phyloP scores from a whole-genome alignment of 1,284 basidiomycete genomes.

The Heterobasidion occidentale region DNA sequence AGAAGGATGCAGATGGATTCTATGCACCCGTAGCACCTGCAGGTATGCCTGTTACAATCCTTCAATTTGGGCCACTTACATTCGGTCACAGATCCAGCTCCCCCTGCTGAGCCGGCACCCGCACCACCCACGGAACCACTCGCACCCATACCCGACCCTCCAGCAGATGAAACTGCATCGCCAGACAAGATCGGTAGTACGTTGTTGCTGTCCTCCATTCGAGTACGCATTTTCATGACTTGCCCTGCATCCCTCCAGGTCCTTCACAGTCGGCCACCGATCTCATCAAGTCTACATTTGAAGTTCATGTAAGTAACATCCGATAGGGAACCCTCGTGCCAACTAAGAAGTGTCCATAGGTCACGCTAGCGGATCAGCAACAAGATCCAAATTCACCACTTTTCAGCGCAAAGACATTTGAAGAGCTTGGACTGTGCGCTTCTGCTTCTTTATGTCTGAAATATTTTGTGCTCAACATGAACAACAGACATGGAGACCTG shows the following conservation, averaged over 20 bases:
- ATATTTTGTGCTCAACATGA: conserved; percentile 4
- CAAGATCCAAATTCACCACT: conserved; percentile 93
- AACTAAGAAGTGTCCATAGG: conserved; percentile 38
- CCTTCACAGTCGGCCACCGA: conserved; percentile 30
- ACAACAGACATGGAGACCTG: conserved; percentile 72
- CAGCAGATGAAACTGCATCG: not conserved
- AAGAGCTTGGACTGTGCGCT: conserved; percentile 85
- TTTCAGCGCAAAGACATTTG: conserved; percentile 91
- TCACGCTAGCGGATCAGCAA: conserved; percentile 97
- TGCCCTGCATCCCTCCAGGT: not conserved
- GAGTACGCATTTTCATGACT: not conserved
- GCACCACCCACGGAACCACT: not conserved
- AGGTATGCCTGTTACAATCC: not conserved
- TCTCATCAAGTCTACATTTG: conserved; percentile 65
- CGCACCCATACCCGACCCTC: not conserved
- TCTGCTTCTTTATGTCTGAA: not conserved
- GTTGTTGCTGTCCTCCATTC: not conserved
- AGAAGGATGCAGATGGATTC: conserved; percentile 72
- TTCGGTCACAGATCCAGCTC: no score
- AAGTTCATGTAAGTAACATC: conserved; percentile 50
- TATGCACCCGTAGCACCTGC: conserved; percentile 29
- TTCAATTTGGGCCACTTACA: no score
- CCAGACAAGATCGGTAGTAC: not conserved
- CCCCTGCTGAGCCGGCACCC: not conserved
- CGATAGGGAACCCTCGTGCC: no score